Evolutionary conservation across 306 rosid genomes (phyloP).

Genomic region (Delonix regia): DNA sequence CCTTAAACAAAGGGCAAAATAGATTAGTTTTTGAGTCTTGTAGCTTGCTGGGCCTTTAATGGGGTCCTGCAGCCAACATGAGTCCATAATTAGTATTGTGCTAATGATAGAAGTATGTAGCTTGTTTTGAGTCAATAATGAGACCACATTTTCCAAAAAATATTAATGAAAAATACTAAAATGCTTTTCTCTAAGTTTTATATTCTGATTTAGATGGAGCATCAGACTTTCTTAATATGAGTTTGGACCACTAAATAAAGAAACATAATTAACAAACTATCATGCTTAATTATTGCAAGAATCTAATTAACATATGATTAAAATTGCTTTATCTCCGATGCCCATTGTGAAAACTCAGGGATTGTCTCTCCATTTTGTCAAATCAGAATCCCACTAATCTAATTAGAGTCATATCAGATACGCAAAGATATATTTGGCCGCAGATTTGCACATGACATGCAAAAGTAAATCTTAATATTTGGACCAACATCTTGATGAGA

Average conservation of each 20-base stretch:
- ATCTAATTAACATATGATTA: background rate
- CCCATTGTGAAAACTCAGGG: no score
- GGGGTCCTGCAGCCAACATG: no score
- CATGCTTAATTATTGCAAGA: no score
- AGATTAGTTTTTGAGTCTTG: background rate
- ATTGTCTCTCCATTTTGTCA: no score
- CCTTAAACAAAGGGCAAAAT: background rate
- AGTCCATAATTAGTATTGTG: no score
- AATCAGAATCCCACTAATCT: no score
- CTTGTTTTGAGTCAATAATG: background rate
- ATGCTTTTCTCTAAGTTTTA: background rate
- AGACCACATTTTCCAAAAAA: background rate
- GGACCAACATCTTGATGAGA: background rate
- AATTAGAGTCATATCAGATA: no score
- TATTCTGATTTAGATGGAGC: background rate
- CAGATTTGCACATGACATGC: no score
- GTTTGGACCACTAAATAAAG: background rate
- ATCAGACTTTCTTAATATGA: no score
- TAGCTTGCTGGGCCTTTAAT: background rate
- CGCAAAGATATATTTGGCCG: no score
- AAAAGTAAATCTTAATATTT: background rate
- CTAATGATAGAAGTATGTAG: background rate
- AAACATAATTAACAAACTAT: background rate
- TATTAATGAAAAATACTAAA: background rate
- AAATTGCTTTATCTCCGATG: background rate